Conservation (phyloP, 2,329 filamentous ascomycete genomes). For the Calonectria multiphialidica region DNA sequence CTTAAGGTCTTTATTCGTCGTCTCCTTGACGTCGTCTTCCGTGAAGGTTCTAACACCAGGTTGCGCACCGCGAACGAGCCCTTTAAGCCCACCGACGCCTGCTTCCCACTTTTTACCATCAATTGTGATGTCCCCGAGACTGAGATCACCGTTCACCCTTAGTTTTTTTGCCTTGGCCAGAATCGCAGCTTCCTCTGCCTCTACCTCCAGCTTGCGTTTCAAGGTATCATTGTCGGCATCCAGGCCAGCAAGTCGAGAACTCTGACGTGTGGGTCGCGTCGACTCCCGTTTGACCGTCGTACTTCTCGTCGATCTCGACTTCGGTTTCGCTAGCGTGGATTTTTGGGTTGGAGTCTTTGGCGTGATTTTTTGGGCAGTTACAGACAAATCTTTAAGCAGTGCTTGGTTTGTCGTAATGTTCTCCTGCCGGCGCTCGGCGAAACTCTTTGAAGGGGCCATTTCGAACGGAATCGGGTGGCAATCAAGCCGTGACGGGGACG, state of each 20-base stretch:
- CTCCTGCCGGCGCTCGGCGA: constrained; percentile 85
- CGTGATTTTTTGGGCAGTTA: constrained; percentile 76
- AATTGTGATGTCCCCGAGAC: constrained; percentile 82
- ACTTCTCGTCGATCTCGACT: constrained; percentile 42
- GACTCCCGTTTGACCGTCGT: constrained; percentile 62
- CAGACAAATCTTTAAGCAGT: constrained; percentile 81
- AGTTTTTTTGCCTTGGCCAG: constrained; percentile 69
- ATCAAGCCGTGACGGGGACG: neutral
- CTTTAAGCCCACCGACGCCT: constrained; percentile 73
- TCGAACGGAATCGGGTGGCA: neutral
- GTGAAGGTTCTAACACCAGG: constrained; percentile 89
- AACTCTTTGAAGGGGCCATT: constrained; percentile 69
- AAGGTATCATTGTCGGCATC: constrained; percentile 60
- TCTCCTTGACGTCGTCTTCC: constrained; percentile 85
- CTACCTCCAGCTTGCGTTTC: constrained; percentile 65
- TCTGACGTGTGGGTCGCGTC: constrained; percentile 65
- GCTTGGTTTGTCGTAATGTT: constrained; percentile 91
- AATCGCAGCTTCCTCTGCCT: constrained; percentile 56
- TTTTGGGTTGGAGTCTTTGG: constrained; percentile 68
- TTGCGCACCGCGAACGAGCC: constrained; percentile 74
- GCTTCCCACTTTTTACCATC: constrained; percentile 82
- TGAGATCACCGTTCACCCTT: constrained; percentile 69
- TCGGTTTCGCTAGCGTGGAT: constrained; percentile 51
- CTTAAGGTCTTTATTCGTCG: constrained; percentile 80
- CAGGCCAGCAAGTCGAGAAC: constrained; percentile 68